Evolutionary conservation across 306 rosid genomes (phyloP).

Genomic region (Rosa lucieae): DNA sequence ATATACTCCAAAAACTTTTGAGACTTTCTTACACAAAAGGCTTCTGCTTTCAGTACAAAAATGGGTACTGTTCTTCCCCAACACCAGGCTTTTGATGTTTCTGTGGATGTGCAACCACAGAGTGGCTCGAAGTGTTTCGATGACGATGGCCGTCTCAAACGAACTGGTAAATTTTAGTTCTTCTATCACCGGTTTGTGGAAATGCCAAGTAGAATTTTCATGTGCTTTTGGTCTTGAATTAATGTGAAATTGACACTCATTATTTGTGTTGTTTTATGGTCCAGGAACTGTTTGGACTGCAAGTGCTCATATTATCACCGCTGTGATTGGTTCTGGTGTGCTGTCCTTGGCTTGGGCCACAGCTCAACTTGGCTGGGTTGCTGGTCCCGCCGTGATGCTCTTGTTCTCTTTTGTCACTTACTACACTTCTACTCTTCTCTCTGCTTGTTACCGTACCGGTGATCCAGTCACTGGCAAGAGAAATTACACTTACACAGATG

Average conservation of each 20-base stretch:
- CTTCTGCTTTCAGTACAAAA: constrained; percentile 18
- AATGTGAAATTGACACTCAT: background rate
- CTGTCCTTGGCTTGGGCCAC: constrained; percentile 77
- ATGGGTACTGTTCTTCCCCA: constrained; percentile 46
- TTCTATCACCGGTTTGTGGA: background rate
- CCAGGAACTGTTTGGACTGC: constrained; percentile 76
- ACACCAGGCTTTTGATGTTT: constrained; percentile 52
- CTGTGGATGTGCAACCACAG: constrained; percentile 45
- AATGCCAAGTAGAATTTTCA: background rate
- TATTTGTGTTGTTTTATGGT: background rate
- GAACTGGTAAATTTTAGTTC: constrained; percentile 53
- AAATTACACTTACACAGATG: constrained; percentile 84
- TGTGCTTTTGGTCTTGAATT: background rate
- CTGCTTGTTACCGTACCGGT: constrained; percentile 70
- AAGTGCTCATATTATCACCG: constrained; percentile 84
- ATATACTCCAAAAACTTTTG: background rate
- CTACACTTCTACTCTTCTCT: constrained; percentile 72
- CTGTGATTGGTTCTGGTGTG: constrained; percentile 89
- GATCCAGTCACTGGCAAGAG: constrained; percentile 73
- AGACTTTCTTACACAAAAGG: background rate
- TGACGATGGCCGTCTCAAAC: constrained; percentile 83
- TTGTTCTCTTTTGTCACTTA: constrained; percentile 76
- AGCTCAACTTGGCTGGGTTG: constrained; percentile 94
- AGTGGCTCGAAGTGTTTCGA: constrained; percentile 60
- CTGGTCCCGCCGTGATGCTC: constrained; percentile 73